Base-by-base conservation (phyloP, 1,139 yeast genomes). In the Pichia sp. region DNA sequence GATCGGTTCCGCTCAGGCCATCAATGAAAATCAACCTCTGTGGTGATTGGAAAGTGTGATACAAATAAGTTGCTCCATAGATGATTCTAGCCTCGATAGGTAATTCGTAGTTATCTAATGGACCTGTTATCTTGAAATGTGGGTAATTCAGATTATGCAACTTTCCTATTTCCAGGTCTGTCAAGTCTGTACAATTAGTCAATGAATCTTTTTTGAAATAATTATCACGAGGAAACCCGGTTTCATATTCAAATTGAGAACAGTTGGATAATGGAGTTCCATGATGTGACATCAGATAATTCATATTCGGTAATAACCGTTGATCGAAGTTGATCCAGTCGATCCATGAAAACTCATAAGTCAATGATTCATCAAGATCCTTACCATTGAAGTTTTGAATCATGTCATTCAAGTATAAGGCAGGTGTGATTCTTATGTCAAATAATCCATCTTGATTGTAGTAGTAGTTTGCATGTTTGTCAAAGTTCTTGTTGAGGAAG, bases 241-340 rank as follows among this genome's bases (percentile, higher is more conserved):
- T 48, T 32, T 50, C 54, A 1, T 28, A 21, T 20, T 42, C 46
- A 47, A 60, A 58, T 6, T 57, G 46, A 9, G 46, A 18, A 37
- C 66, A 62, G 14, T 44, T 47, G 5, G 38, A 35, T 28, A 52
- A 35, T 18, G 51, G 51, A 6, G 45, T 24, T 11, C 49, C 47
- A 17, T 48, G 20, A 44, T 53, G 45, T 2, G 34, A 19, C 1
- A 33, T 27, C 19, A 52, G 34, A 58, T 59, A 62, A 12, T 38
- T 27, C 11, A 33, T 40, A 35, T 52, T 52, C 12, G 62, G 62
- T 17, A 40, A 32, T 7, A 63, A 47, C 38, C 66, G 53, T 17
- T 45, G 41, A 28, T 58, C 56, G 40, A 61, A 43, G 50, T 61
- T 54, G 11, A 59, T 44, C 67, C 67, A 63, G 40, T 59, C 60